phyloP scores from a whole-genome alignment of 768 basidiomycete species.

The Auriscalpium vulgare region DNA sequence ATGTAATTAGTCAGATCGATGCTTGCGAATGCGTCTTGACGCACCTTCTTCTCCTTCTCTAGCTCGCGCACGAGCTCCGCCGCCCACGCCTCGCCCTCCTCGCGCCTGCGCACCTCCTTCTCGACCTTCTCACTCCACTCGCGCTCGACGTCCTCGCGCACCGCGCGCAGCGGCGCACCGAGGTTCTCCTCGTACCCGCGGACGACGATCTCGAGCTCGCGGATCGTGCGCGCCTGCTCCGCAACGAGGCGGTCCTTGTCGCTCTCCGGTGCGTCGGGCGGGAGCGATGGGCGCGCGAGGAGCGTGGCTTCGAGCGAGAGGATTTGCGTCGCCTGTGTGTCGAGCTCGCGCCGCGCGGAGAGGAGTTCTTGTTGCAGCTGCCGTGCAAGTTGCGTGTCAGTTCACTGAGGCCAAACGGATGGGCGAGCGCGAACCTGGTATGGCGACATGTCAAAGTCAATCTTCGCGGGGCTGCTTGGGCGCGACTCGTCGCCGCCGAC shows the following conservation, averaged over 20 bases:
- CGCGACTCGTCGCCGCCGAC: constrained; percentile 72
- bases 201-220: constrained; percentile 68
- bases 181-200: constrained; percentile 67
- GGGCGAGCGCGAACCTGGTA: constrained; percentile 50
- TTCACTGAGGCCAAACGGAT: neutral
- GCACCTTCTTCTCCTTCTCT: constrained; percentile 70
- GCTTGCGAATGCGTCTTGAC: constrained; percentile 10
- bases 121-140: constrained; percentile 61
- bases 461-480: constrained; percentile 76
- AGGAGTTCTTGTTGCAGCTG: constrained; percentile 88
- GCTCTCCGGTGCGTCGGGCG: constrained; percentile 54
- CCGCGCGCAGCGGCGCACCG: constrained; percentile 56
- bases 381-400: neutral
- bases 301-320: constrained; percentile 76
- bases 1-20: neutral
- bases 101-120: constrained; percentile 47
- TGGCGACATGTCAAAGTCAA: constrained; percentile 86
- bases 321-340: constrained; percentile 77
- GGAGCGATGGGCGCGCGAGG: constrained; percentile 58
- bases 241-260: constrained; percentile 71
- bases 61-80: constrained; percentile 66
- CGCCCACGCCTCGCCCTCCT: constrained; percentile 69
- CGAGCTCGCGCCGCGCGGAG: constrained; percentile 64
- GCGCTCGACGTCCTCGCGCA: constrained; percentile 66
- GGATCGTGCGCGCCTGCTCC: constrained; percentile 68